These are phyloP conservation scores for Apostasia ramifera DNA, from an alignment of 106 monocot species.

Conservation along the genomic window DNA sequence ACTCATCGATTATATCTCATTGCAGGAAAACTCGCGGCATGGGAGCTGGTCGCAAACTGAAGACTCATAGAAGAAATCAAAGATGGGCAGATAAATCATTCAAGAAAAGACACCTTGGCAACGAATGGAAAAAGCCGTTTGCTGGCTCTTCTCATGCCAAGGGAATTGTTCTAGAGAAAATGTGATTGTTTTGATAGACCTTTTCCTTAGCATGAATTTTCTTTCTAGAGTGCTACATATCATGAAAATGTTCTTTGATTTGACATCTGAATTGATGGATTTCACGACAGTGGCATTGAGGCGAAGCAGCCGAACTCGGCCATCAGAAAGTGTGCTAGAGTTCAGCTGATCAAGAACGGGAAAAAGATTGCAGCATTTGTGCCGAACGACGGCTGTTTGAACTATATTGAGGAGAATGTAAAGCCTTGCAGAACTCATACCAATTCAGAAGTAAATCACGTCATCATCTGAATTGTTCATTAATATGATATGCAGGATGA, in stretches of 20 bases:
- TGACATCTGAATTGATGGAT: too few relatives aligned
- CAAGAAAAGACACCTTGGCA: slow-evolving; percentile 66
- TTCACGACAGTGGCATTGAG: slow-evolving; percentile 8
- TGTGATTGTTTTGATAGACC: slow-evolving; percentile 10
- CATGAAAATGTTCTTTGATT: background rate
- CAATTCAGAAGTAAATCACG: background rate
- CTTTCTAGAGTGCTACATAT: background rate
- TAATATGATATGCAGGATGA: slow-evolving; percentile 7
- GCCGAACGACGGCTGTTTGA: slow-evolving; percentile 20
- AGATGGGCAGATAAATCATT: slow-evolving; percentile 62
- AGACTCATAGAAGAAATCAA: slow-evolving; percentile 55
- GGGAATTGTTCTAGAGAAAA: slow-evolving; percentile 60
- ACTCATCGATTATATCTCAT: background rate
- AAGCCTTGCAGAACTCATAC: background rate
- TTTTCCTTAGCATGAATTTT: background rate
- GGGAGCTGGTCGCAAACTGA: slow-evolving; percentile 86
- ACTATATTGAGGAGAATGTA: slow-evolving; percentile 19
- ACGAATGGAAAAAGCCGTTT: slow-evolving; percentile 72
- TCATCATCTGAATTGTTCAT: background rate
- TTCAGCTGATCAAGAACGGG: slow-evolving; percentile 20
- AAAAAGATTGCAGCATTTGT: slow-evolving; percentile 20
- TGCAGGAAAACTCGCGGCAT: slow-evolving; percentile 76
- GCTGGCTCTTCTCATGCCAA: slow-evolving; percentile 65
- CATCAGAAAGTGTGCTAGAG: slow-evolving; percentile 18
- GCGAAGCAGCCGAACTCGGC: slow-evolving; percentile 25